Evolutionary conservation across 192 early-diverging fungal species (phyloP), one percentile per base, ranked within the genome.

Genomic region (Coemansia sp.): DNA sequence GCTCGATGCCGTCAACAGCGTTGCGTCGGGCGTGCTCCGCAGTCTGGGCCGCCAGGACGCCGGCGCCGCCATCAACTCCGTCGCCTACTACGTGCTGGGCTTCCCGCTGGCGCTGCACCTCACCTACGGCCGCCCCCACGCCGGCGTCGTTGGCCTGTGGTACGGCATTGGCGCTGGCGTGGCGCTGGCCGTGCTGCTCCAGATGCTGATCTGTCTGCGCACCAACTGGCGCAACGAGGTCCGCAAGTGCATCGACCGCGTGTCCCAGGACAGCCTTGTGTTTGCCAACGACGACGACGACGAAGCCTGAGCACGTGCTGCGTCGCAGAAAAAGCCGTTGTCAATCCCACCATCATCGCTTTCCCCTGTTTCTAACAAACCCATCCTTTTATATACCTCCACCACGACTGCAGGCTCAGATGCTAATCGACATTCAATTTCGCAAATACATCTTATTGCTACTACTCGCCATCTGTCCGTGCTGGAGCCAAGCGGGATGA

Each of bases 1-100:
- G 64, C 41, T 68, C 5, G 91, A 93, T 70, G 85, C 85, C 7
- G 61, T 88, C 9, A 86, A 88, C 43, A 85, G 81, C 65, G 85
- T 91, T 12, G 85, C 84, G 16, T 86, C 87, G 6, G 86, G 87
- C 18, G 76, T 85, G 47, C 69, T 88, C 43, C 84, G 87, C 44
- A 83, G 82, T 56, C 60, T 86, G 37, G 87, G 86, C 5, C 72
- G 83, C 45, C 87, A 88, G 56, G 67, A 77, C 26, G 57, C 78
- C n/a, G 87, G 84, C 42, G 87, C 87, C 23, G 56, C 64, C 42
- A 76, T 88, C 43, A 88, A 86, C 63, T 70, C 87, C 19, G 54
- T 83, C 2, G 75, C 82, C 5, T 88, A 88, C 71, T 88, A 88
- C 61, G n/a, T 83, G 39, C 52, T 86, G 23, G 86, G 84, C 18